These are phyloP conservation scores for Schoenoplectus tabernaemontani DNA, from an alignment of 202 grass and related monocot species.

Conservation along the genomic window DNA sequence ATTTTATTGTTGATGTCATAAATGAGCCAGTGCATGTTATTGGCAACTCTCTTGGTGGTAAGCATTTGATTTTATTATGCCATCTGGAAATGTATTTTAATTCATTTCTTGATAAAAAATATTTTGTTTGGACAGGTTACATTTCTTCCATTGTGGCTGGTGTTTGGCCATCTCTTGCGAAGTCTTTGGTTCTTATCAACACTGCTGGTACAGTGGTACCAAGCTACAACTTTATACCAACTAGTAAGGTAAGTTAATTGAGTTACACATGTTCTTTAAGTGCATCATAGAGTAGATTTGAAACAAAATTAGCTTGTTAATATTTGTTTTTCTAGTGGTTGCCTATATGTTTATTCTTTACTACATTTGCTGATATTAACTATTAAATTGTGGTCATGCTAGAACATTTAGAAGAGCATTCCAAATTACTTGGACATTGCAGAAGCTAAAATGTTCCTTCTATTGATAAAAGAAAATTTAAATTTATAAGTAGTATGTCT, in stretches of 20 bases:
- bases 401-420: background rate
- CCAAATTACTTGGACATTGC: background rate
- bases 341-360: background rate
- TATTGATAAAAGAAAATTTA: background rate
- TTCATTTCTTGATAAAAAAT: slow-evolving; percentile 6
- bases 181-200: slow-evolving; percentile 83
- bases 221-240: slow-evolving; percentile 51
- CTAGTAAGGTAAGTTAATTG: slow-evolving; percentile 49
- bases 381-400: background rate
- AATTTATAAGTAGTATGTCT: slow-evolving; percentile 1
- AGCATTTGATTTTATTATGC: slow-evolving; percentile 16
- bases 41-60: slow-evolving; percentile 97
- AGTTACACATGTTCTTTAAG: slow-evolving; percentile 10
- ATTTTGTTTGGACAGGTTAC: slow-evolving; percentile 45
- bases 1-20: slow-evolving; percentile 78
- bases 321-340: background rate
- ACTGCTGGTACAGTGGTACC: slow-evolving; percentile 87
- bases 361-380: background rate
- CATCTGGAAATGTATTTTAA: slow-evolving; percentile 4
- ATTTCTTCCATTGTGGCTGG: slow-evolving; percentile 55
- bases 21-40: slow-evolving; percentile 74
- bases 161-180: slow-evolving; percentile 77
- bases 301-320: slow-evolving; percentile 11
- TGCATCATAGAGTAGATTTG: slow-evolving; percentile 22
- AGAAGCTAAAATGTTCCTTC: background rate